Conservation (phyloP, 2,329 filamentous ascomycete genomes). For the Penicillium janthinellum region DNA sequence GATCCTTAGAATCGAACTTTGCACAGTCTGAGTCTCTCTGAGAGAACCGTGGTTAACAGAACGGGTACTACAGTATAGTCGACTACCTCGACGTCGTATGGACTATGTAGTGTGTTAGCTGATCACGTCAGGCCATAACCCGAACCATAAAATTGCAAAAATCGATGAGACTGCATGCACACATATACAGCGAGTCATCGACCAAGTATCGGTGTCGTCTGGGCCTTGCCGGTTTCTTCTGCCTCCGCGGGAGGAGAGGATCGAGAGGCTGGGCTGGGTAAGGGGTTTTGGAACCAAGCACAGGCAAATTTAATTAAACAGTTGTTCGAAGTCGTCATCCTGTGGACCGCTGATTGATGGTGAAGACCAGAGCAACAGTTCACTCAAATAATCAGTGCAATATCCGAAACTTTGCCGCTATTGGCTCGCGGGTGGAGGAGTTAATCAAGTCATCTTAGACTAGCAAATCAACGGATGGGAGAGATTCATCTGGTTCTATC, state of each 20-base stretch:
- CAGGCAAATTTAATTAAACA: slow-evolving; percentile 12
- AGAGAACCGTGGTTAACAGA: background rate
- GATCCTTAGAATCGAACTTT: background rate
- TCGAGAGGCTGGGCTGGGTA: background rate
- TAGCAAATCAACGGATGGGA: background rate
- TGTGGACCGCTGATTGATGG: slow-evolving; percentile 3
- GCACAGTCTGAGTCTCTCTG: background rate
- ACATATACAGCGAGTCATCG: background rate
- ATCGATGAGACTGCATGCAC: too few species aligned
- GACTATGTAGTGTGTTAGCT: too few species aligned
- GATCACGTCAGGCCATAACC: too few species aligned
- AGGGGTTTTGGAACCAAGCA: slow-evolving; percentile 7
- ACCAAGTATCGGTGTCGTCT: background rate
- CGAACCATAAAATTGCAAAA: too few species aligned
- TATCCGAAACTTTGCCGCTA: background rate
- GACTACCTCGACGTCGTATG: too few species aligned
- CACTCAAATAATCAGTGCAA: background rate
- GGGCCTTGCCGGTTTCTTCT: background rate
- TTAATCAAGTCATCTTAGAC: background rate
- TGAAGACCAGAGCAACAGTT: background rate
- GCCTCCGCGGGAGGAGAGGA: background rate
- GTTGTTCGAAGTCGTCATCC: slow-evolving; percentile 9
- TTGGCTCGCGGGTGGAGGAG: background rate
- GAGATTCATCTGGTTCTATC: background rate
- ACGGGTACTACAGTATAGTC: too few species aligned